Conservation (phyloP, 2,329 filamentous ascomycete species). For the Lachnellula suecica region DNA sequence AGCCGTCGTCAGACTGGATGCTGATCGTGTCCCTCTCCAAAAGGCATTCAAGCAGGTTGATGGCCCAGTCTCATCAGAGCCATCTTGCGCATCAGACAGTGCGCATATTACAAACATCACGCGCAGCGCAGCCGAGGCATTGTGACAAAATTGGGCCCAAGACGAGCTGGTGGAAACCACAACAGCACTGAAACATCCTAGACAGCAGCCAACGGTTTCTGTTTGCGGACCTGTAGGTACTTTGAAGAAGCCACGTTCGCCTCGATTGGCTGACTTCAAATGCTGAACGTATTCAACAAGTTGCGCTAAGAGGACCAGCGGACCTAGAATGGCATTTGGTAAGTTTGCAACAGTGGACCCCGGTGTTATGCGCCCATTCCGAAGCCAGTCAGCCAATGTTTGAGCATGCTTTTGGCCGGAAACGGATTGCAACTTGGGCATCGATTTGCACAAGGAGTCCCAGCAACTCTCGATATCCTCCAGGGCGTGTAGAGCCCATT, state of each 20-base stretch:
- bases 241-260: neutral
- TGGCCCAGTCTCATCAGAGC: neutral
- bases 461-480: conserved; percentile 2
- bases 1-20: neutral
- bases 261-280: neutral
- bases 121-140: neutral
- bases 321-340: conserved; percentile 35
- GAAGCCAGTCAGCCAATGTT: conserved; percentile 17
- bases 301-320: conserved; percentile 40
- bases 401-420: conserved; percentile 8
- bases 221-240: neutral
- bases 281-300: conserved; percentile 33
- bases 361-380: conserved; percentile 11
- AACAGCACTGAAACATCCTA: neutral
- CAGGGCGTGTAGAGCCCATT: neutral
- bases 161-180: neutral
- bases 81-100: neutral
- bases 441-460: conserved; percentile 8
- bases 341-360: conserved; percentile 13
- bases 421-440: conserved; percentile 15
- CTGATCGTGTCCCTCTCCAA: neutral
- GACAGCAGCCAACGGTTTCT: neutral
- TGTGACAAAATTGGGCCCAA: neutral
- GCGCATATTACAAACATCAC: neutral
- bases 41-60: neutral